Conservation (phyloP, 2,329 filamentous ascomycete species). For the Phialemonium atrogriseum region DNA sequence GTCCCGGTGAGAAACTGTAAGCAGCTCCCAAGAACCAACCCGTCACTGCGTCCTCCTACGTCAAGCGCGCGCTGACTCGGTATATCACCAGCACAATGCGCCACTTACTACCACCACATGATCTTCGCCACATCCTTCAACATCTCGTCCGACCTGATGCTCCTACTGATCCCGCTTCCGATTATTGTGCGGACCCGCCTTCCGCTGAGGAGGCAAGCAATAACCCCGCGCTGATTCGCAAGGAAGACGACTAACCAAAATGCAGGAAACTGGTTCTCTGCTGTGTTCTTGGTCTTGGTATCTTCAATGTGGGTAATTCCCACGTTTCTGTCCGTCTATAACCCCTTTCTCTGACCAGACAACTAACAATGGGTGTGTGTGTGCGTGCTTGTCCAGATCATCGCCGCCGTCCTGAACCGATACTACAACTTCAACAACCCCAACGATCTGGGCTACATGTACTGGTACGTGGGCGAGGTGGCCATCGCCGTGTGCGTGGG, state of each 20-base stretch:
- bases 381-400: slow-evolving; percentile 30
- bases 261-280: slow-evolving; percentile 40
- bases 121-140: slow-evolving; percentile 39
- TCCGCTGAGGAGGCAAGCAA: slow-evolving; percentile 23
- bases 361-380: too few species aligned
- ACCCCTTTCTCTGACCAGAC: slow-evolving; percentile 2
- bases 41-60: neutral
- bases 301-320: slow-evolving; percentile 29
- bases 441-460: slow-evolving; percentile 47
- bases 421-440: slow-evolving; percentile 51
- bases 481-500: slow-evolving; percentile 52
- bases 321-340: neutral
- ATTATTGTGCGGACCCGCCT: slow-evolving; percentile 32
- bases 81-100: slow-evolving; percentile 27
- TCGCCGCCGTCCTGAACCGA: slow-evolving; percentile 52
- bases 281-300: slow-evolving; percentile 46
- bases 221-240: too few species aligned
- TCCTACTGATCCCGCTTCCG: slow-evolving; percentile 36
- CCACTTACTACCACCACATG: slow-evolving; percentile 37
- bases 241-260: neutral
- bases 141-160: slow-evolving; percentile 34
- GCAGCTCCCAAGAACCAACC: slow-evolving; percentile 3
- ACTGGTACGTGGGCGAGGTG: slow-evolving; percentile 53
- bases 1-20: slow-evolving; percentile 30
- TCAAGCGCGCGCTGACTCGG: slow-evolving; percentile 4